A percentile compares a stretch with the other conserved stretches of the same genome.
Conservation (phyloP, 2,329 filamentous ascomycete species). For the Penicillium paneum region DNA sequence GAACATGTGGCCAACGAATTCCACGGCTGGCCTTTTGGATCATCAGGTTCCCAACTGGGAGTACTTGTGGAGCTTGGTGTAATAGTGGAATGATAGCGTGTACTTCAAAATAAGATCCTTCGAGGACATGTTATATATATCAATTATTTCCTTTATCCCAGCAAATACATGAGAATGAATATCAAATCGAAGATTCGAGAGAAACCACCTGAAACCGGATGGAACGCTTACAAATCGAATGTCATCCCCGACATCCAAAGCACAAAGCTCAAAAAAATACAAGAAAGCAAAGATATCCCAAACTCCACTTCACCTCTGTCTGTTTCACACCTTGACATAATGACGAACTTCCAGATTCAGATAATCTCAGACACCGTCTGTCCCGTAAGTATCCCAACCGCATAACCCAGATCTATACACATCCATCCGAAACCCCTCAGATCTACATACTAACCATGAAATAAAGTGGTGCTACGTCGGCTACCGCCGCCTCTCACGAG, state of each 20-base stretch:
- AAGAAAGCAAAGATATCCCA: neutral
- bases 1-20: neutral
- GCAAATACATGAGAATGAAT: neutral
- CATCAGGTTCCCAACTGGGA: neutral
- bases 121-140: neutral
- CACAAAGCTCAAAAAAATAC: neutral
- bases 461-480: slow-evolving; percentile 69
- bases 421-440: neutral
- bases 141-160: neutral
- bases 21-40: neutral
- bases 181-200: neutral
- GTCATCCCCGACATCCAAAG: neutral
- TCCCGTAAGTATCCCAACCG: slow-evolving; percentile 45
- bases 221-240: slow-evolving; percentile 6
- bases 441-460: slow-evolving; percentile 1
- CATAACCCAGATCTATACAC: neutral
- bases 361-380: slow-evolving; percentile 81
- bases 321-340: slow-evolving; percentile 33
- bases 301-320: neutral
- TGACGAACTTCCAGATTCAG: slow-evolving; percentile 74
- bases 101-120: neutral
- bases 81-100: neutral
- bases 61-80: neutral
- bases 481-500: slow-evolving; percentile 69
- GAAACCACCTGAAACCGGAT: neutral